Conservation (phyloP, 129 eudicot genomes). For the Glebionis coronaria region DNA sequence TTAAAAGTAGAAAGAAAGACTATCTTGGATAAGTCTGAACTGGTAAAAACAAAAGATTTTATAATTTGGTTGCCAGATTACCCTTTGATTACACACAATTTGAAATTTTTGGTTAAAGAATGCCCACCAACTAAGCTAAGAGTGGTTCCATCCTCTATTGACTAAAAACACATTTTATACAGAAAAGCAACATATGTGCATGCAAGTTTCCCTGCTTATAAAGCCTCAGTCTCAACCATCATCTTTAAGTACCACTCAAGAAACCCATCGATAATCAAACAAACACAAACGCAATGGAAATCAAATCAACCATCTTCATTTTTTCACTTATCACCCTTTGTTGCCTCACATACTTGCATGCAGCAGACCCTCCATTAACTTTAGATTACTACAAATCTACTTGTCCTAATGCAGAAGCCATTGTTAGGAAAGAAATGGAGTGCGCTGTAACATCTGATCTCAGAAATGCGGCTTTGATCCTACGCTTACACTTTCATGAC, state of each 20-base stretch:
- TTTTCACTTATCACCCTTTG: conserved; percentile 27
- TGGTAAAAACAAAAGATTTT: conserved; percentile 25
- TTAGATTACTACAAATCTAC: conserved; percentile 71
- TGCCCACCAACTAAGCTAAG: conserved; percentile 59
- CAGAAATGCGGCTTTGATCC: conserved; percentile 77
- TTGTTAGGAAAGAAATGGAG: conserved; percentile 88
- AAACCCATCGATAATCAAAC: conserved; percentile 9
- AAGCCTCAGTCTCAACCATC: conserved; percentile 46
- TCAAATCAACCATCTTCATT: conserved; percentile 28
- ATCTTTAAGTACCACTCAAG: conserved; percentile 16
- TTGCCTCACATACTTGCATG: conserved; percentile 36
- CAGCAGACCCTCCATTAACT: conserved; percentile 55
- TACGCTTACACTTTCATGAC: conserved; percentile 87
- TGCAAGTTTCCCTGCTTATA: conserved; percentile 21
- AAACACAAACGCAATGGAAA: conserved; percentile 30
- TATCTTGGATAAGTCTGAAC: conserved; percentile 10
- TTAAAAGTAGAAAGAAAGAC: conserved; percentile 4
- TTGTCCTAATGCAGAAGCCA: conserved; percentile 61
- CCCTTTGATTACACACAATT: conserved; percentile 13
- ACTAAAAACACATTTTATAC: conserved; percentile 43
- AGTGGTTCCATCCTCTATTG: conserved; percentile 90
- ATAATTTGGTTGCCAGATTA: conserved; percentile 25
- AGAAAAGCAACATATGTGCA: conserved; percentile 24
- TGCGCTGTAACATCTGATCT: conserved; percentile 78
- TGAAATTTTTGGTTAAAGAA: conserved; percentile 37